Evolutionary conservation across 768 basidiomycete species (phyloP).

Genomic region (Pisolithus albus): DNA sequence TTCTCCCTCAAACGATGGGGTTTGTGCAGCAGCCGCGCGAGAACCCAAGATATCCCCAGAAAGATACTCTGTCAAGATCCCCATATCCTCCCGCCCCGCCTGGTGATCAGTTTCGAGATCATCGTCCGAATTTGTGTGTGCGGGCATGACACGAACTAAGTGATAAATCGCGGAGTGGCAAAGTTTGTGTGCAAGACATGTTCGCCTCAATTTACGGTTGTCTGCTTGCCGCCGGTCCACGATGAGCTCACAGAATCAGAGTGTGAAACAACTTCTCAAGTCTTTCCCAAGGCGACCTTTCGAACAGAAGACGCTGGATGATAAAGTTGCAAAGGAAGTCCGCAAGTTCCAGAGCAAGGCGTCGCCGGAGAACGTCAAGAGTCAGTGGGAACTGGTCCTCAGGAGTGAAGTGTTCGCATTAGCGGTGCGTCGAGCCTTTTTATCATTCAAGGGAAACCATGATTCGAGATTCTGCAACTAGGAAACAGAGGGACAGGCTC

Average conservation of each 20-base stretch:
- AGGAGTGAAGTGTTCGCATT: constrained; percentile 65
- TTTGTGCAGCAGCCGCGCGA: background rate
- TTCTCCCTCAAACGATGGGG: background rate
- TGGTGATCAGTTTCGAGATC: constrained; percentile 7
- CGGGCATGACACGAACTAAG: constrained; percentile 17
- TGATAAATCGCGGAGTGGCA: constrained; percentile 17
- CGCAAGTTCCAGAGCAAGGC: constrained; percentile 34
- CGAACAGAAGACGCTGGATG: constrained; percentile 40
- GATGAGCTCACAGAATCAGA: constrained; percentile 49
- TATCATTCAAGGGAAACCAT: background rate
- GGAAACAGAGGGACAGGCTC: constrained; percentile 62
- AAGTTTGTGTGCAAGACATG: background rate
- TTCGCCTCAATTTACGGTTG: too few species aligned
- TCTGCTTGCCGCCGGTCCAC: constrained; percentile 13
- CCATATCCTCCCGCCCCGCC: constrained; percentile 29
- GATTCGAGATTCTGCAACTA: constrained; percentile 18
- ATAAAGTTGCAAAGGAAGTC: constrained; percentile 43
- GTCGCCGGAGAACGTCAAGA: constrained; percentile 55
- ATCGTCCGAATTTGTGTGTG: constrained; percentile 8
- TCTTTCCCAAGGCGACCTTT: constrained; percentile 48
- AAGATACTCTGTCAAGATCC: constrained; percentile 15
- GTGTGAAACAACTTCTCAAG: constrained; percentile 44
- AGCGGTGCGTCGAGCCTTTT: constrained; percentile 45
- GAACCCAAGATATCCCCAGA: background rate
- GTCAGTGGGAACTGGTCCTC: constrained; percentile 69